These are phyloP conservation scores for Vickermania spadyakhi DNA, from an alignment of 208 protist species.

Conservation along the genomic window DNA sequence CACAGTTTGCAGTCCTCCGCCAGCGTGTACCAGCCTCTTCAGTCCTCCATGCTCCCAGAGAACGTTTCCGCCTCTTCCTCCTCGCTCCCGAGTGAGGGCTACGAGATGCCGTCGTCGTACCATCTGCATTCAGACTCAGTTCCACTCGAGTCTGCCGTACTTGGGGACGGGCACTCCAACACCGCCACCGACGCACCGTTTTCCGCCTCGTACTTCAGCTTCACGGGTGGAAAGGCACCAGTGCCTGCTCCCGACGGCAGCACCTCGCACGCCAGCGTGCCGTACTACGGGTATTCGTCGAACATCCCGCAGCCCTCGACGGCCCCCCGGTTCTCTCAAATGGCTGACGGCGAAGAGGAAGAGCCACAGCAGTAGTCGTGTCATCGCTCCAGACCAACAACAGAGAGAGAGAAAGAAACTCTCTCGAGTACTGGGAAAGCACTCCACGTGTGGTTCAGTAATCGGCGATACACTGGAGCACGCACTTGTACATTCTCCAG, in stretches of 20 bases:
- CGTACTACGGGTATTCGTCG: conserved; percentile 15
- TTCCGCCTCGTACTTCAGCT: neutral
- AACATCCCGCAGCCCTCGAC: conserved; percentile 1
- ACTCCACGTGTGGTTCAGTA: too few relatives aligned
- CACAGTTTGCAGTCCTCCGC: conserved; percentile 16
- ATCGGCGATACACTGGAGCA: too few relatives aligned
- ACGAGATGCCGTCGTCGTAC: conserved; percentile 56
- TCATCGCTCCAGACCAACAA: too few relatives aligned
- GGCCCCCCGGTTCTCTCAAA: neutral
- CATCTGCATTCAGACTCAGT: conserved; percentile 58
- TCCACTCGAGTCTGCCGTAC: conserved; percentile 8
- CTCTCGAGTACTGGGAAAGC: too few relatives aligned
- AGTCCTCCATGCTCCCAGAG: conserved; percentile 3
- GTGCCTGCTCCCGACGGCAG: conserved; percentile 18
- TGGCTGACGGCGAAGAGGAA: too few relatives aligned
- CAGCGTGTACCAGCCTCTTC: conserved; percentile 19
- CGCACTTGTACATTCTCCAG: too few relatives aligned
- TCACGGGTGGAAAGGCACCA: conserved; percentile 2
- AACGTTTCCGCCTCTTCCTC: conserved; percentile 5
- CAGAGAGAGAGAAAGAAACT: too few relatives aligned
- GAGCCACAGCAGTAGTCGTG: too few relatives aligned
- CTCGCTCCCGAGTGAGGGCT: conserved; percentile 15
- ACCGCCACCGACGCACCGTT: conserved; percentile 10
- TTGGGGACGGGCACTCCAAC: conserved; percentile 18
- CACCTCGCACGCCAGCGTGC: conserved; percentile 10